Base-by-base conservation (phyloP, 1,139 yeast species). In the Hanseniaspora uvarum region DNA sequence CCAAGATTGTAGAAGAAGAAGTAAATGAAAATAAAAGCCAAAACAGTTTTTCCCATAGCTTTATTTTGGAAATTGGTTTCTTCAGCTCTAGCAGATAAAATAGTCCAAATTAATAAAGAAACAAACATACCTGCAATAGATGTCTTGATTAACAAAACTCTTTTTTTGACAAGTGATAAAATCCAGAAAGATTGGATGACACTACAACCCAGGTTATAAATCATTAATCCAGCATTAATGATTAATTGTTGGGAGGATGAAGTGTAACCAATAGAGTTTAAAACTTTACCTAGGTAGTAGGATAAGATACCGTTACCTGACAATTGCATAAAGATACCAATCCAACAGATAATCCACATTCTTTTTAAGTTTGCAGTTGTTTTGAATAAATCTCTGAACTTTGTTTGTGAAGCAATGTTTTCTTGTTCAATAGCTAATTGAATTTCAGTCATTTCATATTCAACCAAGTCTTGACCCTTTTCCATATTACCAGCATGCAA, bases 251-350 rank as follows among this genome's bases (percentile, higher is more conserved):
- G 65, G 12, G 65, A 62, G 11, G 71, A 63, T 5, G 68, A 69
- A 34, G 75, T 75, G 58, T 75, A 72, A 54, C 80, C 80, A 59
- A 76, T 74, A 10, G 78, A 71, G 57, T 70, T 65, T 60, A 77
- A 68, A 28, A 77, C 79, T 57, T 70, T 70, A 52, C 70, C 71
- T 58, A 77, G 65, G 62, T 77, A 77, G 65, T 76, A 76, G 0
- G 79, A 73, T 21, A 76, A 76, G 53, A 77, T 68, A 53, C 78
- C 79, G 58, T 75, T 76, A 60, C 81, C 81, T 38, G 76, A 71
- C 55, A 76, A 68, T 59, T 76, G 79, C 70, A 72, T 71, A 61
- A 73, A 65, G 21, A 67, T 59, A 37, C 72, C 70, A 39, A 70
- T 62, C 59, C 69, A 68, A 36, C 65, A 33, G 26, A 65, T 58